These are phyloP conservation scores for Cyberlindnera galapagoensis DNA, from an alignment of 805 yeast genomes.

Conservation along the genomic window DNA sequence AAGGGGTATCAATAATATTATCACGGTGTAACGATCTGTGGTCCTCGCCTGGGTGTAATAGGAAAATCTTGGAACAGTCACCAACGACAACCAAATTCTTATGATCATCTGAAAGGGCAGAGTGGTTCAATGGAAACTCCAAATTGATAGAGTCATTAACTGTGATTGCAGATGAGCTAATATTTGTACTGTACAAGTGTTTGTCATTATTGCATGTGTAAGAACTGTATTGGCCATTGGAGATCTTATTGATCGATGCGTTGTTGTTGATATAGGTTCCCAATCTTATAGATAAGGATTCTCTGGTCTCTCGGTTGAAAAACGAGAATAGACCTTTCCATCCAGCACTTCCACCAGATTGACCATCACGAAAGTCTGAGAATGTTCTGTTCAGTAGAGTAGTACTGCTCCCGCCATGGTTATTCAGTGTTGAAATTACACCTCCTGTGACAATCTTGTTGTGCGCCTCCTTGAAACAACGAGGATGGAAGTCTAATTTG, in stretches of 20 bases:
- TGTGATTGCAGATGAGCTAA: constrained; percentile 41
- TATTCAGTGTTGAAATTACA: constrained; percentile 30
- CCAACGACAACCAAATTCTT: constrained; percentile 64
- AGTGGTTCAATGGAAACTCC: constrained; percentile 69
- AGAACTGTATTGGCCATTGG: constrained; percentile 44
- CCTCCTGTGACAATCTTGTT: constrained; percentile 52
- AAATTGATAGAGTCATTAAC: constrained; percentile 39
- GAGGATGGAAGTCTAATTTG: constrained; percentile 58
- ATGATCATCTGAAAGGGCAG: constrained; percentile 58
- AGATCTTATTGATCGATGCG: constrained; percentile 45
- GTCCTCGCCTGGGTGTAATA: constrained; percentile 36
- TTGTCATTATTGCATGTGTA: constrained; percentile 82
- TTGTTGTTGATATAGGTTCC: constrained; percentile 85
- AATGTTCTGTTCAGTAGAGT: constrained; percentile 4
- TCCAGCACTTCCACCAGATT: constrained; percentile 26
- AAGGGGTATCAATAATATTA: constrained; percentile 44
- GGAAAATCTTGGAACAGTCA: constrained; percentile 60
- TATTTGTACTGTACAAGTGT: constrained; percentile 56
- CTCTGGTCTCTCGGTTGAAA: constrained; percentile 43
- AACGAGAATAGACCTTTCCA: constrained; percentile 64
- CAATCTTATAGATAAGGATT: constrained; percentile 44
- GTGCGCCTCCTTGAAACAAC: constrained; percentile 57
- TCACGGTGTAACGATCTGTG: constrained; percentile 25
- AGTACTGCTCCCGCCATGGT: constrained; percentile 6
- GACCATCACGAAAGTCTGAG: constrained; percentile 16